A percentile compares a stretch with the other conserved stretches of the same genome.
Conservation (phyloP, 1,284 basidiomycete species). For the Tilletiaria anomala region DNA sequence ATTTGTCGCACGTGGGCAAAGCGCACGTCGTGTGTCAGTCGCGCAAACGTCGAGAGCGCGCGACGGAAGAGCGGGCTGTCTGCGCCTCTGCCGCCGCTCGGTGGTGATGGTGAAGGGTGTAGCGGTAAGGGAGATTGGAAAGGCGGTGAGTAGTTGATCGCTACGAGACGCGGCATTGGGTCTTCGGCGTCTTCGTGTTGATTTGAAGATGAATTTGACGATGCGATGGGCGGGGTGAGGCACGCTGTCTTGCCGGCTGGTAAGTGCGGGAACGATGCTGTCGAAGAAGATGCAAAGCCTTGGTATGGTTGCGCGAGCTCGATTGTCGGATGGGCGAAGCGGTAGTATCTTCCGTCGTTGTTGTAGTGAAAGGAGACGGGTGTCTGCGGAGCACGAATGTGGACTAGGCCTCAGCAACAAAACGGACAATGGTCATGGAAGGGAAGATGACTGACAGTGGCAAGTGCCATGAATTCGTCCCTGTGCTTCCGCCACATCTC, state of each 20-base stretch:
- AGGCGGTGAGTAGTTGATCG: conserved; percentile 81
- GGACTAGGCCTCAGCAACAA: not conserved
- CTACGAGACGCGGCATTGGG: conserved; percentile 27
- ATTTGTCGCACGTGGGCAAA: conserved; percentile 54
- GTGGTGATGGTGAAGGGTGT: conserved; percentile 9
- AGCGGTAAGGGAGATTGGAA: conserved; percentile 63
- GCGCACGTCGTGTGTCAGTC: conserved; percentile 47
- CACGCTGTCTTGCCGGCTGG: conserved; percentile 11
- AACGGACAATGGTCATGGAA: not conserved
- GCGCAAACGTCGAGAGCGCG: conserved; percentile 55
- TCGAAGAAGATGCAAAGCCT: conserved; percentile 6
- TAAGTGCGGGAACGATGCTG: conserved; percentile 4
- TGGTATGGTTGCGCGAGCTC: conserved; percentile 45
- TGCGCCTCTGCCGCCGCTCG: conserved; percentile 5
- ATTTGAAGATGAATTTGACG: too few relatives aligned
- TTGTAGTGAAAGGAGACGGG: conserved; percentile 78
- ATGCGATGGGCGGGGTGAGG: conserved; percentile 44
- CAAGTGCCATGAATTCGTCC: conserved; percentile 51
- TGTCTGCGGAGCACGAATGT: not conserved
- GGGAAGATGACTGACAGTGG: conserved; percentile 40
- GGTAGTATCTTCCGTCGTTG: conserved; percentile 76
- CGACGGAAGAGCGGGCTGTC: conserved; percentile 16
- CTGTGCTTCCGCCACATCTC: conserved; percentile 48
- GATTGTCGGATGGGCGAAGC: conserved; percentile 64
- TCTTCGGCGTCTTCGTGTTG: not conserved